Evolutionary conservation across 1,284 basidiomycete genomes (phyloP), one percentile per base, ranked within the genome.

Genomic region (Rhodotorula sp.): DNA sequence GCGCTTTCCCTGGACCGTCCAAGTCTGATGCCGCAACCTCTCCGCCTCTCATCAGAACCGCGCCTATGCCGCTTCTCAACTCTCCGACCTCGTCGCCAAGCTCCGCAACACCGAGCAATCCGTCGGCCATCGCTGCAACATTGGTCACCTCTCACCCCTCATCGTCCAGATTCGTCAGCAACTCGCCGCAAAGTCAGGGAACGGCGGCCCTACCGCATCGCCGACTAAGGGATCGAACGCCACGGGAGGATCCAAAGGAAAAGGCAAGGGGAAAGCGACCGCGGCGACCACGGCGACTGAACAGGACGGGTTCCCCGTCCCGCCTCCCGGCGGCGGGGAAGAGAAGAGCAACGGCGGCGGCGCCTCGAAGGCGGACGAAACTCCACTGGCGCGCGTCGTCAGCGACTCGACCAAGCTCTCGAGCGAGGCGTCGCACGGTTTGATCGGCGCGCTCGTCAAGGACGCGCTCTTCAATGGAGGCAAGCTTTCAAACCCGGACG

Each of bases 11-110:
- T 12, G 33, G 12, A n/a, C 24, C 20, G 18, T 2, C 22, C 24
- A 44, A 6, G 4, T 18, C 33, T n/a, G 42, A 10, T 42, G 24
- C n/a, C 24, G 37, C 2, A 45, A 58, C 17, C 30, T 54, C 20
- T 29, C 53, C 33, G 8, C 4, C n/a, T n/a, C 30, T 42, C 1
- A 42, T 26, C 77, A 96, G 94, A 96, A 96, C 78, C 89, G 92
- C 55, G 89, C 89, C 66, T 96, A 96, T 79, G 89, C 90, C 2
- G 92, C 93, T 0, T 90, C 91, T 0, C 94, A 97, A 79, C 84
- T 98, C 3, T 82, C 85, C 24, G 95, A 98, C 81, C 83, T 99
- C 54, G 91, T 91, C 54, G 88, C 91, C 80, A 98, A 98, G 81
- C 83, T 98, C 6, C 71, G 69, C 12, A 77, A 79, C 30, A 80